Evolutionary conservation across 305 asterid species (phyloP).

Genomic region (Petunia hybrid): DNA sequence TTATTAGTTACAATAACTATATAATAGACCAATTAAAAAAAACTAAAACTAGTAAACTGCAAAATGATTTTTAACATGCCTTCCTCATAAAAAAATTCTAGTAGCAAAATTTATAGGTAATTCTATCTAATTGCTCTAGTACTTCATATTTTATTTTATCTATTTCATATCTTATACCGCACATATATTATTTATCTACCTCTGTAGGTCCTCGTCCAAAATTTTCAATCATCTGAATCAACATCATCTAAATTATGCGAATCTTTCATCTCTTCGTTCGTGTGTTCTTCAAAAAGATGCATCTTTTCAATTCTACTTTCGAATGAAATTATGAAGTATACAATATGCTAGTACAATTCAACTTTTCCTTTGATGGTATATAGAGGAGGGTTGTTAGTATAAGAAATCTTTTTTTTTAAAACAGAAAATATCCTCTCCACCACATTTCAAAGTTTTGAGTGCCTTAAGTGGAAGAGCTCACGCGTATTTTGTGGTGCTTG

Average conservation of each 20-base stretch:
- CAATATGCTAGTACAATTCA: not conserved
- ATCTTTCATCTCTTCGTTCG: not conserved
- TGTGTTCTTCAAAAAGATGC: not conserved
- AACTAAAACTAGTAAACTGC: not conserved
- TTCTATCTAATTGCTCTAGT: not conserved
- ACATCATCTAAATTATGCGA: not conserved
- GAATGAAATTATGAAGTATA: not conserved
- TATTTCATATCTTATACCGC: not conserved
- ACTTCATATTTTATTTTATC: not conserved
- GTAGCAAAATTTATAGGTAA: not conserved
- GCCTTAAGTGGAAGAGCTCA: not conserved
- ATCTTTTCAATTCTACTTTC: not conserved
- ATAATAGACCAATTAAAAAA: too few relatives aligned
- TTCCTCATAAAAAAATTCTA: not conserved
- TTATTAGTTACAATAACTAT: too few relatives aligned
- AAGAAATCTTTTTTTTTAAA: too few relatives aligned
- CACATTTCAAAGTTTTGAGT: not conserved
- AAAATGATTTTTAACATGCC: not conserved
- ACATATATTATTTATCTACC: too few relatives aligned
- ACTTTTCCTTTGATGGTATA: too few relatives aligned
- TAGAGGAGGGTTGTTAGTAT: not conserved
- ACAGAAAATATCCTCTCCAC: not conserved
- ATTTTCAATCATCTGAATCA: not conserved
- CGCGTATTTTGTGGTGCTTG: not conserved
- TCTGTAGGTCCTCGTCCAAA: not conserved